phyloP scores from a whole-genome alignment of 2,329 filamentous ascomycete genomes.

The Exophiala sp. region DNA sequence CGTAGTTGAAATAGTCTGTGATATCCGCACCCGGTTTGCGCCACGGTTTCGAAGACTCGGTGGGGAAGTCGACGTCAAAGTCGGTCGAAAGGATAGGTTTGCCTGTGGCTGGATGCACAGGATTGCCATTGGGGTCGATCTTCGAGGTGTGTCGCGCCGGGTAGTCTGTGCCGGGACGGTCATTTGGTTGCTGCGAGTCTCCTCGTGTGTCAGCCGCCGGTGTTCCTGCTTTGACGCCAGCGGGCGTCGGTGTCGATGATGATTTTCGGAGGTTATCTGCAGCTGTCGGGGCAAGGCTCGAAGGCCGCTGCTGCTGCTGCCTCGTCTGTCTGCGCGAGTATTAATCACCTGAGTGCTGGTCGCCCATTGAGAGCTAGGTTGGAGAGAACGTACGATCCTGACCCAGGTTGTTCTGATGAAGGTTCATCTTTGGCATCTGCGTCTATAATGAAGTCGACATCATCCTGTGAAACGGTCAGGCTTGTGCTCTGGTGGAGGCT shows the following conservation, averaged over 20 bases:
- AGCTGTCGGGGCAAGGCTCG: slow-evolving; percentile 36
- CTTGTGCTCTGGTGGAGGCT: neutral
- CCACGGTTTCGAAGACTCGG: slow-evolving; percentile 84
- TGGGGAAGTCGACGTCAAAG: slow-evolving; percentile 65
- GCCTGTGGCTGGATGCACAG: slow-evolving; percentile 64
- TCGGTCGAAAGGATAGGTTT: slow-evolving; percentile 79
- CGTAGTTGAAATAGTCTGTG: slow-evolving; percentile 72
- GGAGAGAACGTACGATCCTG: slow-evolving; percentile 39
- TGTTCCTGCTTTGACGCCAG: slow-evolving; percentile 23
- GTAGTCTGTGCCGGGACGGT: slow-evolving; percentile 56
- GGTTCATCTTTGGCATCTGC: slow-evolving; percentile 42
- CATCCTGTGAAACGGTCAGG: slow-evolving; percentile 34
- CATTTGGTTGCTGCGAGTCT: slow-evolving; percentile 33
- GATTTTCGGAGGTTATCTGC: slow-evolving; percentile 33
- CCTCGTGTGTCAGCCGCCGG: slow-evolving; percentile 20
- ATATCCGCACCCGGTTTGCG: slow-evolving; percentile 88
- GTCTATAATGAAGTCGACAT: slow-evolving; percentile 48
- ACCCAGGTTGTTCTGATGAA: slow-evolving; percentile 32
- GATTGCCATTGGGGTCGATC: slow-evolving; percentile 70
- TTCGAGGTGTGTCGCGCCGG: slow-evolving; percentile 67
- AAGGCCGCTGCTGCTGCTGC: slow-evolving; percentile 33
- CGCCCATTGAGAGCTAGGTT: too few species aligned
- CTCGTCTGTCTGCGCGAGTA: slow-evolving; percentile 19
- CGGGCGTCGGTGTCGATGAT: slow-evolving; percentile 36
- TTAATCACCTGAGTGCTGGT: slow-evolving; percentile 28